phyloP scores from a whole-genome alignment of 2,329 filamentous ascomycete genomes.

The Neurospora crassa region DNA sequence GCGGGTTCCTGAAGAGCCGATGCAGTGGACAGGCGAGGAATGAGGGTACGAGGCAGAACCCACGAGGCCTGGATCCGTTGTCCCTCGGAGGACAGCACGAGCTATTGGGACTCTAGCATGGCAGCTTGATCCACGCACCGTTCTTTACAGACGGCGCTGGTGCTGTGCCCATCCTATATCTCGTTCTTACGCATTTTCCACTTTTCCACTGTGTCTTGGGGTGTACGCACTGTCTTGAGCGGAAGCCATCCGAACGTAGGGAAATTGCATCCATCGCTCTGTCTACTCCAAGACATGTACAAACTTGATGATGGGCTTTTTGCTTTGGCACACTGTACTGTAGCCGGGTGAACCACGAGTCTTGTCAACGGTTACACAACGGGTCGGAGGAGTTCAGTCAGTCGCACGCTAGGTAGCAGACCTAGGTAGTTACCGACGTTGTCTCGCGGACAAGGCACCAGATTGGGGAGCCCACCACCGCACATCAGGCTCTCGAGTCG shows the following conservation, averaged over 20 bases:
- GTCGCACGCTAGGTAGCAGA: background rate
- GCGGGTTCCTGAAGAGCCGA: background rate
- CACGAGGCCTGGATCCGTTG: background rate
- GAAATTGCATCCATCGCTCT: background rate
- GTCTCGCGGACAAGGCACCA: slow-evolving; percentile 8
- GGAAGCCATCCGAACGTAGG: background rate
- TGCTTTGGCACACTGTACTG: background rate
- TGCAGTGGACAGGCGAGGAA: background rate
- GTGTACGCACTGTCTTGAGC: background rate
- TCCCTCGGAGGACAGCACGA: background rate
- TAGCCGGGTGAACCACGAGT: slow-evolving; percentile 4
- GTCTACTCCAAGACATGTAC: background rate
- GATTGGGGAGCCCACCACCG: slow-evolving; percentile 5
- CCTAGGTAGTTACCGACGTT: slow-evolving; percentile 3
- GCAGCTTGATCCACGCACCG: background rate
- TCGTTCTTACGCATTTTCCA: background rate
- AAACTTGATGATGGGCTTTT: background rate
- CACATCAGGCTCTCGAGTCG: background rate
- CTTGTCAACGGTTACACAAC: background rate
- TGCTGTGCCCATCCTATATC: background rate
- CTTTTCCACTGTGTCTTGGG: background rate
- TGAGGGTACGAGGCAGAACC: background rate
- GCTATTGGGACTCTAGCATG: background rate
- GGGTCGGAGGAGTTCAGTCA: background rate
- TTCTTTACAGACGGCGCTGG: background rate